These are phyloP conservation scores for Serendipita sp. DNA, from an alignment of 768 basidiomycete species.

Conservation along the genomic window DNA sequence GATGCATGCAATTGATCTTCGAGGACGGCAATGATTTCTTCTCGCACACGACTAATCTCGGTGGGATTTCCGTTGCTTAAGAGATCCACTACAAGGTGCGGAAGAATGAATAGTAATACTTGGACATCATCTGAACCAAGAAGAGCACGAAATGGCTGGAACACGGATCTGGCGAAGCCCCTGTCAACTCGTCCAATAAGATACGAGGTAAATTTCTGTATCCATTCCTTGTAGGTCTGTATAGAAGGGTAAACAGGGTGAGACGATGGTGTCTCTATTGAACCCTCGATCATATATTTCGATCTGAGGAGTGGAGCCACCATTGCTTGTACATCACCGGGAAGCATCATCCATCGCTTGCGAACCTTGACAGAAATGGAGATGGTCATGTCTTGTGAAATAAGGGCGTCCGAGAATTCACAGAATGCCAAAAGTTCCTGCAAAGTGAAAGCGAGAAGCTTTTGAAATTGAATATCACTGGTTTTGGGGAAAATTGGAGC, in stretches of 20 bases:
- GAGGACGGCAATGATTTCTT: conserved; percentile 66
- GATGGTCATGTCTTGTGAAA: conserved; percentile 29
- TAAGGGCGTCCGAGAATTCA: conserved; percentile 62
- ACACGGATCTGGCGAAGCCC: conserved; percentile 45
- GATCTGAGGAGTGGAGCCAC: conserved; percentile 68
- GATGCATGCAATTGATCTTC: conserved; percentile 63
- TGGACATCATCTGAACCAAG: conserved; percentile 78
- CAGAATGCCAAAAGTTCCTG: conserved; percentile 83
- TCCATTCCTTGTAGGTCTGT: conserved; percentile 88
- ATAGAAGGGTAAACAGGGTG: conserved; percentile 68
- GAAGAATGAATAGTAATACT: conserved; percentile 83
- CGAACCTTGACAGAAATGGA: conserved; percentile 49
- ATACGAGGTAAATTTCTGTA: conserved; percentile 73
- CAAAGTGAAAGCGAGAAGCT: conserved; percentile 73
- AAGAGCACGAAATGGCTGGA: conserved; percentile 59
- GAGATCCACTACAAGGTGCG: conserved; percentile 78
- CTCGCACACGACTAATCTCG: conserved; percentile 45
- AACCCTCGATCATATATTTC: conserved; percentile 38
- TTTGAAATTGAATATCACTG: conserved; percentile 85
- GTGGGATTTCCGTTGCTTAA: conserved; percentile 55
- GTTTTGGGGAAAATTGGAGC: conserved; percentile 85
- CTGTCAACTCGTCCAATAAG: conserved; percentile 54
- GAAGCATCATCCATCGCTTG: conserved; percentile 60
- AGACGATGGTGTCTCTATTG: conserved; percentile 19
- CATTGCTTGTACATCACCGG: conserved; percentile 71